These are phyloP conservation scores for Pythium monospermum DNA, from an alignment of 352 stramenopile species.

Conservation along the genomic window DNA sequence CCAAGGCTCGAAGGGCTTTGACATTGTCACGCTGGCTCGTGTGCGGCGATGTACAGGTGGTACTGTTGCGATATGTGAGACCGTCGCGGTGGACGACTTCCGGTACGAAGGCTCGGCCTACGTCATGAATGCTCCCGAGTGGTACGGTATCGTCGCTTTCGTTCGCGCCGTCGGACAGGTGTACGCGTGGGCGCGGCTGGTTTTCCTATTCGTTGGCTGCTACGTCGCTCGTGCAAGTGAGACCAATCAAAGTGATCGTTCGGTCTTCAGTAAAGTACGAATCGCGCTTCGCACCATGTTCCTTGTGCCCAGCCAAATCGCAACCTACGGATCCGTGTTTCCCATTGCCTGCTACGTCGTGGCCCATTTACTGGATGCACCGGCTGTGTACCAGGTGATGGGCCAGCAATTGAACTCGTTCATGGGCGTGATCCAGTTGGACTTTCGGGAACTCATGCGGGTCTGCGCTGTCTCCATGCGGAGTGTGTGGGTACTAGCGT, in stretches of 20 bases:
- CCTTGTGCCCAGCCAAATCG: conserved; percentile 26
- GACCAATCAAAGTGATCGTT: not conserved
- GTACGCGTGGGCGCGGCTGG: conserved; percentile 30
- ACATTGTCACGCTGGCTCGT: conserved; percentile 22
- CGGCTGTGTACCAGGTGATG: conserved; percentile 20
- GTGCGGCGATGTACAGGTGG: no score
- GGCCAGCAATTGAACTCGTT: conserved; percentile 19
- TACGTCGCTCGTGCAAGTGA: conserved; percentile 15
- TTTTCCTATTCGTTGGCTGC: conserved; percentile 25
- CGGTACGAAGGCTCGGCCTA: conserved; percentile 30
- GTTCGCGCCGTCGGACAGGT: conserved; percentile 26
- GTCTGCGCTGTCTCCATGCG: conserved; percentile 29
- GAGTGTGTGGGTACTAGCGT: conserved; percentile 22
- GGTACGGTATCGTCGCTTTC: conserved; percentile 24
- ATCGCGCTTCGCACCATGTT: conserved; percentile 18
- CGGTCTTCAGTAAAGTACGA: not conserved
- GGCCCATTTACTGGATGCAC: conserved; percentile 27
- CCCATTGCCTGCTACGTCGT: conserved; percentile 29
- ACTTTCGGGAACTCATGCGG: conserved; percentile 9
- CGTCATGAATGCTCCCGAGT: conserved; percentile 22
- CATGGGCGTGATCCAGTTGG: conserved; percentile 9
- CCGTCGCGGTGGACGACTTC: conserved; percentile 21
- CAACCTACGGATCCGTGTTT: conserved; percentile 29
- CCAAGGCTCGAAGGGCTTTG: conserved; percentile 9
- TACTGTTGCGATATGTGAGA: no score